Base-by-base conservation (phyloP, 768 basidiomycete species). In the Thelephora aurantiotincta region DNA sequence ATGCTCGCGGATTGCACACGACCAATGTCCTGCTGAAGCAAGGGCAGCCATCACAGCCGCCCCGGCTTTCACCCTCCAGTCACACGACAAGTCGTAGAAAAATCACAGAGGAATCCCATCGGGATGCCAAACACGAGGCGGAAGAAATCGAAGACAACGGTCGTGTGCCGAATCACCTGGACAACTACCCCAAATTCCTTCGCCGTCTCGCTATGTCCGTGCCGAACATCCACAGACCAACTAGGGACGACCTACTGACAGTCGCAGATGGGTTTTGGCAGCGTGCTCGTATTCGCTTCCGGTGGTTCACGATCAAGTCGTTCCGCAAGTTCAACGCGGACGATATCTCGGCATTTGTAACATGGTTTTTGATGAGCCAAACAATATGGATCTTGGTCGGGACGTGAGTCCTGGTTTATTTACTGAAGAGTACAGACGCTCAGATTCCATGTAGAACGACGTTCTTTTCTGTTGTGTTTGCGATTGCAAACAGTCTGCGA, bases 281-380 rank as follows among this genome's bases (percentile, higher is more conserved):
- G 54, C 78, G 96, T 2, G 62, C 84, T 19, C 75, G 82, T 18
- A 85, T 98, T 54, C 77, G 90, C n/a, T 89, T 97, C 68, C 91
- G 91, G 60, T 99, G 96, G 96, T 85, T 92, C 54, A 90, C 90
- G 11, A 93, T 98, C 56, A 74, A 88, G 52, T 90, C 88, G 3
- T 99, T 96, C 67, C 78, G 94, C 43, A 82, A 78, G 57, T 99
- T 93, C 65, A 92, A 96, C 55, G 83, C 88, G 45, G 96, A 99
- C 61, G 96, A 99, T 61, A 86, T 94, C 47, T 93, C 90, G 36
- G 94, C 93, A 1, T 97, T 99, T 65, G 65, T 94, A 33, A 92
- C 88, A 46, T 93, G 91, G 87, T 91, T 96, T 54, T 67, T 99
- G 45, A 81, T 97, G 71, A 93, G 93, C 58, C 92, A 97, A 57